Percentiles rank a stretch among this genome's conserved stretches.
Evolutionary conservation across 2,329 filamentous ascomycete genomes (phyloP).

Genomic region (Pyrenophora tritici-repentis): DNA sequence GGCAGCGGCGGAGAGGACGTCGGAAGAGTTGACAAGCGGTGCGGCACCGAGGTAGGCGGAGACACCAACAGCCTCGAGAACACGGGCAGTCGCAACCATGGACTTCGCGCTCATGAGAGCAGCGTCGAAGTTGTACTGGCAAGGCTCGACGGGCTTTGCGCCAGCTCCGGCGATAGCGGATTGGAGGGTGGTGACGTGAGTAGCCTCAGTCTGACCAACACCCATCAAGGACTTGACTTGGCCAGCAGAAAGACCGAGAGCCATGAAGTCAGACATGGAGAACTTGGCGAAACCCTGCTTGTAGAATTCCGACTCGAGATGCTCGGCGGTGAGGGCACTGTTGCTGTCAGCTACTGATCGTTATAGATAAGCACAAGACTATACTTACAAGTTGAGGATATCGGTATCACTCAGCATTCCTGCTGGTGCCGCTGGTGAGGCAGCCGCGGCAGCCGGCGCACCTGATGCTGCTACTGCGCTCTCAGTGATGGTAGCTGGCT

Average conservation of each 20-base stretch:
- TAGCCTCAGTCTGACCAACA: constrained; percentile 66
- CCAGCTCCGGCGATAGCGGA: constrained; percentile 66
- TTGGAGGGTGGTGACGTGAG: constrained; percentile 65
- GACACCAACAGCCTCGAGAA: constrained; percentile 75
- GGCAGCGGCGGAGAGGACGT: constrained; percentile 68
- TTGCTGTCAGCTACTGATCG: constrained; percentile 37
- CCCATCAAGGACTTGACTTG: constrained; percentile 65
- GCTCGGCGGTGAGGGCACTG: constrained; percentile 73
- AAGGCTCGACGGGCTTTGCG: constrained; percentile 68
- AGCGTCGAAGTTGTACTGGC: constrained; percentile 70
- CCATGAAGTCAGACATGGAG: constrained; percentile 66
- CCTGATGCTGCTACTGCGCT: constrained; percentile 19
- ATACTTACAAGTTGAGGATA: constrained; percentile 59
- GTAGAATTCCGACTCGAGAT: constrained; percentile 76
- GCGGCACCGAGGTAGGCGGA: constrained; percentile 75
- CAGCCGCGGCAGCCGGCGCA: constrained; percentile 22
- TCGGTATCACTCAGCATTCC: constrained; percentile 55
- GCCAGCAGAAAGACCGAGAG: constrained; percentile 61
- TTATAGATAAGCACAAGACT: constrained; percentile 12
- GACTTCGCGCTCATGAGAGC: constrained; percentile 65
- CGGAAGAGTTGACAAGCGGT: constrained; percentile 63
- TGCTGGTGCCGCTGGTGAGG: constrained; percentile 28
- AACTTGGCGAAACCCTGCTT: constrained; percentile 71
- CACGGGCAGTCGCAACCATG: constrained; percentile 71
- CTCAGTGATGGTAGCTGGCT: constrained; percentile 20